Evolutionary conservation across 2,329 filamentous ascomycete species (phyloP).

Genomic region (Penicillium sp.): DNA sequence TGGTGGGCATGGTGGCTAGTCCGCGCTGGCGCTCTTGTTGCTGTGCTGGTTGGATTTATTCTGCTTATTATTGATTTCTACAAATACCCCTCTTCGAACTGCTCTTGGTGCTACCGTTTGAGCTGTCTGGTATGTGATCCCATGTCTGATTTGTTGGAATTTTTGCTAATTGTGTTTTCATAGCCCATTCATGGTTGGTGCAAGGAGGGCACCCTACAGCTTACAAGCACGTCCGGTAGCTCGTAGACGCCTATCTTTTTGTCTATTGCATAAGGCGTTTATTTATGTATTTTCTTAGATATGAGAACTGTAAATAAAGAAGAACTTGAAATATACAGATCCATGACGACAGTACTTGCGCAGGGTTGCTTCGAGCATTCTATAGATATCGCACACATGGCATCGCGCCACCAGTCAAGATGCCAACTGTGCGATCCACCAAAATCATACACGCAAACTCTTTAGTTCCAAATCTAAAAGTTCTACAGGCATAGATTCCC

Average conservation of each 20-base stretch:
- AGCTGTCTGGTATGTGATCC: constrained; percentile 77
- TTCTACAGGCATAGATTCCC: neutral
- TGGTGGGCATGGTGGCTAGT: constrained; percentile 99
- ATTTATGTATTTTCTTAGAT: neutral
- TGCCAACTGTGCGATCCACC: neutral
- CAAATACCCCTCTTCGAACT: constrained; percentile 66
- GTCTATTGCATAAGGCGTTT: neutral
- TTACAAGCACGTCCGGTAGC: neutral
- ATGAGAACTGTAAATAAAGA: neutral
- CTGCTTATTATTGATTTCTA: constrained; percentile 91
- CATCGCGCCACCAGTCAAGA: neutral
- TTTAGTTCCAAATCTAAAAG: no score
- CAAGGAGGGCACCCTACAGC: constrained; percentile 35
- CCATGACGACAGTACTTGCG: neutral
- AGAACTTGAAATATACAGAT: neutral
- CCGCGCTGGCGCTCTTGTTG: constrained; percentile 72
- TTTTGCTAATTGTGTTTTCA: constrained; percentile 14
- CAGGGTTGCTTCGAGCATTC: neutral
- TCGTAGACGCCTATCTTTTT: neutral
- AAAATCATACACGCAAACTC: no score
- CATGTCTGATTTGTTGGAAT: neutral
- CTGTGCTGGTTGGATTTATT: constrained; percentile 82
- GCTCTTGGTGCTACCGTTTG: constrained; percentile 92
- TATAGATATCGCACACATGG: neutral
- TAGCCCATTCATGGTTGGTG: constrained; percentile 50